Conservation (phyloP, 2,329 filamentous ascomycete species). For the Nannizzia gypsea region DNA sequence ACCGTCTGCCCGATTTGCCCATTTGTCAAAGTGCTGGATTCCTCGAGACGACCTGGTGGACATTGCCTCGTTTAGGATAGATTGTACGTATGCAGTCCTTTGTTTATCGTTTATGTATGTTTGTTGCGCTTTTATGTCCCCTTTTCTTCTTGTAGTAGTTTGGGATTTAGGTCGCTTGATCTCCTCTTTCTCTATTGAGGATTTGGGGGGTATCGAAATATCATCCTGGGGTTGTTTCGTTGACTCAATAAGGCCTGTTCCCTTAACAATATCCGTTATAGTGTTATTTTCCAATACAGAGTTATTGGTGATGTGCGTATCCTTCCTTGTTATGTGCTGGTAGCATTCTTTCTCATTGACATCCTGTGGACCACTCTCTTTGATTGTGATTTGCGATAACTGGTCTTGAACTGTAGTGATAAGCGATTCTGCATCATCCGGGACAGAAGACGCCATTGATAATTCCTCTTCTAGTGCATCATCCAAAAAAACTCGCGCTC, state of each 20-base stretch:
- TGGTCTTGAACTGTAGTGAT: not conserved
- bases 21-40: constrained; percentile 30
- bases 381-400: not conserved
- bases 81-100: constrained; percentile 25
- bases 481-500: not conserved
- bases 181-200: not conserved
- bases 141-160: not conserved
- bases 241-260: not conserved
- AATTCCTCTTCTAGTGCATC: not conserved
- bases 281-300: not conserved
- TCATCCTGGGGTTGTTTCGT: not conserved
- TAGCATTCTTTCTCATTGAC: not conserved
- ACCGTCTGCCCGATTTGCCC: constrained; percentile 28
- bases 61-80: constrained; percentile 28
- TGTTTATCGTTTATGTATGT: constrained; percentile 27
- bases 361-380: not conserved
- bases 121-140: constrained; percentile 16
- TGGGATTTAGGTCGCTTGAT: not conserved
- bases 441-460: not conserved
- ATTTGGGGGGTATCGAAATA: not conserved
- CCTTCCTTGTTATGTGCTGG: not conserved
- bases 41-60: constrained; percentile 26
- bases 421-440: not conserved
- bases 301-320: too few species aligned
- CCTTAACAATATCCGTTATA: not conserved